These are phyloP conservation scores for Lenzites betulinus DNA, from an alignment of 768 basidiomycete species.

Conservation along the genomic window DNA sequence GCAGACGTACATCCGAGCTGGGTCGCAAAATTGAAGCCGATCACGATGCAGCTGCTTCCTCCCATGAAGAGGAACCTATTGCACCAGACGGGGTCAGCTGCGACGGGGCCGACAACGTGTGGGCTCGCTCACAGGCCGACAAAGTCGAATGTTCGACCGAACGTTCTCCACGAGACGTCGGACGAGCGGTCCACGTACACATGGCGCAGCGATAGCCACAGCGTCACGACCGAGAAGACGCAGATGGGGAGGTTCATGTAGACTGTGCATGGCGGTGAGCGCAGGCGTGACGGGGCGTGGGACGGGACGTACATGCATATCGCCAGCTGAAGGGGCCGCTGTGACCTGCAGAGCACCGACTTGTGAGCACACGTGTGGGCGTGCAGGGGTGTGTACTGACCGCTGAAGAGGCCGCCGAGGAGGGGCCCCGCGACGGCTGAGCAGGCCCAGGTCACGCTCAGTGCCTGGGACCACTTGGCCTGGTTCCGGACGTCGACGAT, in stretches of 20 bases:
- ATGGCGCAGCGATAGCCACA: slow-evolving; percentile 60
- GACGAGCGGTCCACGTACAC: slow-evolving; percentile 49
- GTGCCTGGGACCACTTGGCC: slow-evolving; percentile 83
- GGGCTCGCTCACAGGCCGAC: slow-evolving; percentile 63
- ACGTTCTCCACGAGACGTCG: slow-evolving; percentile 56
- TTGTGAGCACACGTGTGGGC: slow-evolving; percentile 3
- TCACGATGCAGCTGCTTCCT: slow-evolving; percentile 71
- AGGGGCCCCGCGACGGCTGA: slow-evolving; percentile 84
- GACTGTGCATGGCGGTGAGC: slow-evolving; percentile 46
- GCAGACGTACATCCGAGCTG: slow-evolving; percentile 62
- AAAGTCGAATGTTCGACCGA: slow-evolving; percentile 70
- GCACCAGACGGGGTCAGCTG: slow-evolving; percentile 15
- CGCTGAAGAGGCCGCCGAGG: slow-evolving; percentile 80
- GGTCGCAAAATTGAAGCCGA: slow-evolving; percentile 79
- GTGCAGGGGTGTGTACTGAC: slow-evolving; percentile 41
- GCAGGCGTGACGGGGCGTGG: not conserved
- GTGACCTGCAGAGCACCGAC: slow-evolving; percentile 9
- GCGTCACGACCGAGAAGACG: slow-evolving; percentile 55
- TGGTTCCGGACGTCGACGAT: slow-evolving; percentile 71
- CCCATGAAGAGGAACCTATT: slow-evolving; percentile 70
- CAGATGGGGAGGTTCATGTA: slow-evolving; percentile 84
- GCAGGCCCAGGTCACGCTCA: slow-evolving; percentile 85
- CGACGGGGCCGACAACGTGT: slow-evolving; percentile 1
- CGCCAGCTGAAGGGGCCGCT: slow-evolving; percentile 60
- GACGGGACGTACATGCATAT: slow-evolving; percentile 73